Evolutionary conservation across 441 rosid genomes (phyloP).

Genomic region (Isatis lusitanica): DNA sequence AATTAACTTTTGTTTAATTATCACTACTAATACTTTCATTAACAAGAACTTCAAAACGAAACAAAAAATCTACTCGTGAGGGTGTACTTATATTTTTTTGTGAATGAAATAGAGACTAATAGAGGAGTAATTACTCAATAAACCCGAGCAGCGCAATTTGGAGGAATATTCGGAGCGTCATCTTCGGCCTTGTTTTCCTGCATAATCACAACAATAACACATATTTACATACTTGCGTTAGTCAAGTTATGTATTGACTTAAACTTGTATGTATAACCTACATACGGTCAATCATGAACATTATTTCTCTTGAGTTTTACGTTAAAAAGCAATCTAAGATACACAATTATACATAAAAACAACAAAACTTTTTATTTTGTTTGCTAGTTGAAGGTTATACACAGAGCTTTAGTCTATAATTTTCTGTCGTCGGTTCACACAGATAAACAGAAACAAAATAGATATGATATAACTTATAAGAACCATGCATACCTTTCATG

Average conservation of each 20-base stretch:
- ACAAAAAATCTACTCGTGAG: not conserved
- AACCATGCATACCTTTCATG: conserved; percentile 63
- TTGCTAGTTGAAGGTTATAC: not conserved
- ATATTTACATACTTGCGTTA: not conserved
- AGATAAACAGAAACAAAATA: not conserved
- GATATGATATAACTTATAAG: not conserved
- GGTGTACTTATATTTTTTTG: not conserved
- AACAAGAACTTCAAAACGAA: not conserved
- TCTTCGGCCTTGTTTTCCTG: conserved; percentile 60
- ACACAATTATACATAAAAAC: not conserved
- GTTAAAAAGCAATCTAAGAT: not conserved
- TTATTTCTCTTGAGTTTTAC: not conserved
- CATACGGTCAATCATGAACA: not conserved
- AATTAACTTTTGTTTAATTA: not conserved
- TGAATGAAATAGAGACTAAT: not conserved
- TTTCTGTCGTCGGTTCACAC: not conserved
- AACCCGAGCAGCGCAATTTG: conserved; percentile 70
- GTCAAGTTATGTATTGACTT: not conserved
- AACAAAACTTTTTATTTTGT: not conserved
- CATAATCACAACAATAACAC: not conserved
- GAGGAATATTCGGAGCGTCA: conserved; percentile 74
- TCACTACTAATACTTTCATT: not conserved
- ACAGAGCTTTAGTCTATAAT: not conserved
- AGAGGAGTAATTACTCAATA: conserved; percentile 62
- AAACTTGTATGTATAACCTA: not conserved